phyloP scores from a whole-genome alignment of 768 basidiomycete species.

The Trametes cubensis region DNA sequence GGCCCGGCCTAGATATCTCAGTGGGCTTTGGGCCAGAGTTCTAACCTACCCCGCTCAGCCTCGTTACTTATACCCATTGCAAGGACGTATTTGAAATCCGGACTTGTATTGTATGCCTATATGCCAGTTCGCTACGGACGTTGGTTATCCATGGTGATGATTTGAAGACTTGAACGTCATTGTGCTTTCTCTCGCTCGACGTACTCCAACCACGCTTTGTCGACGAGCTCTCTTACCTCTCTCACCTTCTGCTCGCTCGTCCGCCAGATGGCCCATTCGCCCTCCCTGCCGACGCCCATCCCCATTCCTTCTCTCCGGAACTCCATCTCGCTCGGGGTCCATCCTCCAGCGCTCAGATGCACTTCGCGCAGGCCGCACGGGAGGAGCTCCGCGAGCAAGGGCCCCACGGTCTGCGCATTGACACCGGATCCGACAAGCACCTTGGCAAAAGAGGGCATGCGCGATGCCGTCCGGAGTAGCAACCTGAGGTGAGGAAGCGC shows the following conservation, averaged over 20 bases:
- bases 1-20: neutral
- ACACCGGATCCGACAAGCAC: constrained; percentile 82
- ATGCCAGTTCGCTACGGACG: too few relatives aligned
- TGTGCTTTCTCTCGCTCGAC: neutral
- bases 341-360: constrained; percentile 74
- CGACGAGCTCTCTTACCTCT: constrained; percentile 52
- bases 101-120: too few relatives aligned
- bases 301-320: constrained; percentile 62
- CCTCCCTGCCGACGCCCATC: constrained; percentile 59
- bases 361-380: constrained; percentile 66
- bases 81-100: too few relatives aligned
- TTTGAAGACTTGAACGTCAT: too few relatives aligned
- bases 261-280: constrained; percentile 72
- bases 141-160: too few relatives aligned
- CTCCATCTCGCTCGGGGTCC: constrained; percentile 56
- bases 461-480: constrained; percentile 24
- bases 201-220: constrained; percentile 33
- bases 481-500: constrained; percentile 26
- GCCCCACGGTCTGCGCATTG: constrained; percentile 54
- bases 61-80: too few relatives aligned
- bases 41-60: too few relatives aligned
- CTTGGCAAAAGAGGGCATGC: constrained; percentile 36
- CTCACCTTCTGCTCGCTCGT: constrained; percentile 57
- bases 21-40: too few relatives aligned
- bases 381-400: constrained; percentile 52